Evolutionary conservation across 2,329 filamentous ascomycete species (phyloP).

Genomic region (Sporothrix protearum): DNA sequence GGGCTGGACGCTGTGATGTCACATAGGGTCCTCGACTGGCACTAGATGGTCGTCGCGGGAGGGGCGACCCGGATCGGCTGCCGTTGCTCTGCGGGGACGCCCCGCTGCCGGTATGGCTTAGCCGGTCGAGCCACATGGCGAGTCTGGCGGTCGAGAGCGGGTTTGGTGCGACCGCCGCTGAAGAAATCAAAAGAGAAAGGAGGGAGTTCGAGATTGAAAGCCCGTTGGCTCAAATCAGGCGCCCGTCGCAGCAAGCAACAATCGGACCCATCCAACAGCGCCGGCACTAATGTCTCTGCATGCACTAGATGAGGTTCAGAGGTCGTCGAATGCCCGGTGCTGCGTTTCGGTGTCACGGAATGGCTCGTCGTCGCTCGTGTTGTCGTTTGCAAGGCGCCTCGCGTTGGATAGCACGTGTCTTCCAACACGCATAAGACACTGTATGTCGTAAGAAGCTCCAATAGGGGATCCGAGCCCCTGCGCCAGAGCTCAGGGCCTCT

Average conservation of each 20-base stretch:
- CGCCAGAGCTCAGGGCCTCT: conserved; percentile 13
- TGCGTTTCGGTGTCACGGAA: not conserved
- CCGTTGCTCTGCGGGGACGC: conserved; percentile 57
- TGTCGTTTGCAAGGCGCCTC: not conserved
- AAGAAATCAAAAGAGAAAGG: not conserved
- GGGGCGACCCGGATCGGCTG: conserved; percentile 69
- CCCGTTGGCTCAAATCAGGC: conserved; percentile 1
- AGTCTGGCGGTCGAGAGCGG: too few species aligned
- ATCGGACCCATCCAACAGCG: not conserved
- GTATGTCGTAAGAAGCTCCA: conserved; percentile 11
- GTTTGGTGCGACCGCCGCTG: not conserved
- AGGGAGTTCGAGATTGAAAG: not conserved
- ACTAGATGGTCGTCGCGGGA: conserved; percentile 63
- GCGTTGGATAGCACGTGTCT: conserved; percentile 17
- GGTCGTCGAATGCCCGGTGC: not conserved
- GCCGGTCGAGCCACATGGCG: conserved; percentile 86
- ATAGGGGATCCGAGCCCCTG: conserved; percentile 12
- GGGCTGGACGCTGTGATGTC: conserved; percentile 65
- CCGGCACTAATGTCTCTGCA: not conserved
- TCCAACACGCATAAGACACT: not conserved
- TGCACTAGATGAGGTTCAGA: not conserved
- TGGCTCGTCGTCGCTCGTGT: not conserved
- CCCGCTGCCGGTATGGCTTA: conserved; percentile 58
- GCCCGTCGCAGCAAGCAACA: not conserved
- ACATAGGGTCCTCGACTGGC: conserved; percentile 62